These are phyloP conservation scores for Pelargonium citronellum DNA, from an alignment of 441 rosid genomes.

Conservation along the genomic window DNA sequence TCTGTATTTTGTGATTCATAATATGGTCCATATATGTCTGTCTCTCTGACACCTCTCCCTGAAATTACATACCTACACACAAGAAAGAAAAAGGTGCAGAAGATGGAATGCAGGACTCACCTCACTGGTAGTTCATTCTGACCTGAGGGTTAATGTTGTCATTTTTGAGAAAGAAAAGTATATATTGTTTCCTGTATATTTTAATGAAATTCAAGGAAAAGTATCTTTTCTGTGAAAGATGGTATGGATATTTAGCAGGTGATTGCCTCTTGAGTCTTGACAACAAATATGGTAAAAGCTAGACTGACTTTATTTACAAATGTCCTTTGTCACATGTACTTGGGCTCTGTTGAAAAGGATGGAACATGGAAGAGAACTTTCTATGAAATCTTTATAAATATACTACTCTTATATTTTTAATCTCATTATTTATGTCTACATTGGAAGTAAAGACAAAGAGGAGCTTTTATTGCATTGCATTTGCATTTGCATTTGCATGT, in stretches of 20 bases:
- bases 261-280: background rate
- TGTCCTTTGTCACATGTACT: no score
- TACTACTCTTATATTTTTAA: no score
- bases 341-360: no score
- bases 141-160: conserved; percentile 26
- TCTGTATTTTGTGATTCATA: conserved; percentile 27
- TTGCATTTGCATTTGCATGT: no score
- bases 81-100: conserved; percentile 21
- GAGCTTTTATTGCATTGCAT: no score
- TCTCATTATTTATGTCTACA: no score
- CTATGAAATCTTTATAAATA: no score
- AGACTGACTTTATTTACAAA: no score
- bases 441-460: no score
- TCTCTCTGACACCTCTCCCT: conserved; percentile 24
- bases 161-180: conserved; percentile 35
- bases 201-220: conserved; percentile 34
- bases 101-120: conserved; percentile 23
- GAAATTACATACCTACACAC: conserved; percentile 21
- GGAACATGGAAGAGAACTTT: no score
- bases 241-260: background rate
- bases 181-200: conserved; percentile 43
- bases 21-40: conserved; percentile 13
- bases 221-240: conserved; percentile 18
- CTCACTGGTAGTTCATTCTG: conserved; percentile 20
- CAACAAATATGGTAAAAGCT: no score